These are phyloP conservation scores for Erodium texanum DNA, from an alignment of 441 rosid genomes.

Conservation along the genomic window DNA sequence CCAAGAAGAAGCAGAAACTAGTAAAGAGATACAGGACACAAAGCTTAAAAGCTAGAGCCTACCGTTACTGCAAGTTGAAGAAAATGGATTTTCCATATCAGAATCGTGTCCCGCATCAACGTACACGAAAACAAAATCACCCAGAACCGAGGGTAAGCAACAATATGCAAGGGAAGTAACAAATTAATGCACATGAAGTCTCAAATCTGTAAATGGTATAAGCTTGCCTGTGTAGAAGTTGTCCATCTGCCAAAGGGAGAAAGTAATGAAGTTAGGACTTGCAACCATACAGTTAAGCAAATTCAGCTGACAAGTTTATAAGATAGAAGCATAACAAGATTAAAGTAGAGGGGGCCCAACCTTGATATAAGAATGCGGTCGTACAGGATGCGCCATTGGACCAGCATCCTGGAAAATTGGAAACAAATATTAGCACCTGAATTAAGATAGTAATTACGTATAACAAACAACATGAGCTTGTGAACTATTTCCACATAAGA, in stretches of 20 bases:
- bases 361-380: constrained; percentile 98
- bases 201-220: constrained; percentile 11
- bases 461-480: neutral
- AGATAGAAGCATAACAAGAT: too few species aligned
- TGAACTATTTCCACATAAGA: neutral
- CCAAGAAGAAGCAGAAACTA: neutral
- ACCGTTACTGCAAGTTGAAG: constrained; percentile 67
- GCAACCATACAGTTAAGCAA: too few species aligned
- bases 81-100: constrained; percentile 19
- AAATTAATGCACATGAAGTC: neutral
- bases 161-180: constrained; percentile 10
- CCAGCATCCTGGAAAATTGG: constrained; percentile 65
- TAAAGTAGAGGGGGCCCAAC: constrained; percentile 26
- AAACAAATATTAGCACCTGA: constrained; percentile 11
- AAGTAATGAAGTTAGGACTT: constrained; percentile 2
- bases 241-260: constrained; percentile 69
- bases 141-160: constrained; percentile 15
- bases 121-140: constrained; percentile 18
- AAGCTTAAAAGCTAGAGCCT: constrained; percentile 20
- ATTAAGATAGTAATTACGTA: constrained; percentile 2
- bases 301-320: too few species aligned
- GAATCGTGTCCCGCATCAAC: constrained; percentile 22
- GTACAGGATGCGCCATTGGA: constrained; percentile 99
- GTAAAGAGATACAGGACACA: neutral
- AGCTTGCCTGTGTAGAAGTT: constrained; percentile 93